Conservation (phyloP, 2,329 filamentous ascomycete species). For the Teratosphaeria destructans region DNA sequence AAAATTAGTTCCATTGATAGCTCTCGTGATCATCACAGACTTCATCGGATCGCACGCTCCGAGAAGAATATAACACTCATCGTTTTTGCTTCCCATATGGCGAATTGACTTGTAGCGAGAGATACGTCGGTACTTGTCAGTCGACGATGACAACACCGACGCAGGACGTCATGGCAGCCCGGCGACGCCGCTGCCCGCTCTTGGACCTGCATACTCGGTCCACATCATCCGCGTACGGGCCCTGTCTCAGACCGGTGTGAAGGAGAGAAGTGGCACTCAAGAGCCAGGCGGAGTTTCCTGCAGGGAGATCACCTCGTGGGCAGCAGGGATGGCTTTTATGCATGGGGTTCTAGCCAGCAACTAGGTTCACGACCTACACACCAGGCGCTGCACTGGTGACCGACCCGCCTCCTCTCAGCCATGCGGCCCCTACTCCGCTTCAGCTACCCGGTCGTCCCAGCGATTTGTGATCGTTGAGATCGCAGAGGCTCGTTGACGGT, state of each 20-base stretch:
- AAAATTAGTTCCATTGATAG: not conserved
- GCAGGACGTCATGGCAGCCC: not conserved
- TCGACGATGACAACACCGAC: not conserved
- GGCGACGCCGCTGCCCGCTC: not conserved
- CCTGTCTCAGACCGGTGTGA: not conserved
- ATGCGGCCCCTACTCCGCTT: not conserved
- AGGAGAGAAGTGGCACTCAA: not conserved
- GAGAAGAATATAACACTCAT: not conserved
- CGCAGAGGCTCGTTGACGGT: not conserved
- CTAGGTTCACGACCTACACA: not conserved
- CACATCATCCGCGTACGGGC: not conserved
- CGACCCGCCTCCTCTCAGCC: not conserved
- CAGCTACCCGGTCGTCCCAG: not conserved
- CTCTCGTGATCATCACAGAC: not conserved
- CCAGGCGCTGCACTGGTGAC: not conserved
- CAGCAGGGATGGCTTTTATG: not conserved
- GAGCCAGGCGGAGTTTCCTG: too few relatives aligned
- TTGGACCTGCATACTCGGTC: not conserved
- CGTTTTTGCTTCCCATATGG: not conserved
- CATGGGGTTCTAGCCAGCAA: not conserved
- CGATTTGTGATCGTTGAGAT: not conserved
- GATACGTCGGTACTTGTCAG: not conserved
- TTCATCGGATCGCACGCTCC: not conserved
- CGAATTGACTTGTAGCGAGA: not conserved
- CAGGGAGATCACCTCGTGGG: constrained; percentile 1